Conservation (phyloP, 192 early-diverging fungal species). For the Podila horticola region DNA sequence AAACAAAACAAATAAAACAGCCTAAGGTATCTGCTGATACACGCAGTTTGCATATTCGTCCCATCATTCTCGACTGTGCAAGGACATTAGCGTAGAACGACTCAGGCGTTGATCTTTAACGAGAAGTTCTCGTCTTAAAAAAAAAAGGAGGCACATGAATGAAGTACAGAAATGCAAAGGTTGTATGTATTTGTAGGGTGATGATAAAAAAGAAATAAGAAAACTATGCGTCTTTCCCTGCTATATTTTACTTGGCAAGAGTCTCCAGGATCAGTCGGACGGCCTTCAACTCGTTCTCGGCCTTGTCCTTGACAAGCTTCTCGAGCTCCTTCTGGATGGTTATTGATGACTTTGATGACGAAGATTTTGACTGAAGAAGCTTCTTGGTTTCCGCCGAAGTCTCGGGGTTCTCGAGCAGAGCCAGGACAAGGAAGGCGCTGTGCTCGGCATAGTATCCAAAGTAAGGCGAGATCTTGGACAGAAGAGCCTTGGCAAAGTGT, state of each 20-base stretch:
- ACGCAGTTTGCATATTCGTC: too few relatives aligned
- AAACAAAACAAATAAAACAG: too few relatives aligned
- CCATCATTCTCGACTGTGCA: too few relatives aligned
- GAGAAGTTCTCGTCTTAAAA: too few relatives aligned
- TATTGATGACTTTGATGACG: conserved; percentile 34
- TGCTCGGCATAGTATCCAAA: conserved; percentile 41
- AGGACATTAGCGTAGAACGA: too few relatives aligned
- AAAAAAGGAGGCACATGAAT: too few relatives aligned
- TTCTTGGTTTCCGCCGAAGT: conserved; percentile 48
- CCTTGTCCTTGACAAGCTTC: conserved; percentile 35
- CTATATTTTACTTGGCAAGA: conserved; percentile 36
- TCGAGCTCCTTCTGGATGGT: conserved; percentile 50
- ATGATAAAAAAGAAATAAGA: too few relatives aligned
- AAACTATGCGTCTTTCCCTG: neutral
- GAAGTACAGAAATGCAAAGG: too few relatives aligned
- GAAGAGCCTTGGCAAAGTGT: conserved; percentile 45
- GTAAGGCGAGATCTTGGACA: conserved; percentile 42
- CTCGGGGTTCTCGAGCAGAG: conserved; percentile 55
- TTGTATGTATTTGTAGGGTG: too few relatives aligned
- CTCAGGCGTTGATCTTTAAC: too few relatives aligned
- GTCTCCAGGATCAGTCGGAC: conserved; percentile 35
- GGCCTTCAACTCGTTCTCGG: conserved; percentile 35
- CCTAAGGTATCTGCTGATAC: too few relatives aligned
- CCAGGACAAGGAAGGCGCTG: conserved; percentile 50
- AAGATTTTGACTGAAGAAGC: conserved; percentile 22